phyloP scores from a whole-genome alignment of 192 early-diverging fungal species.

The Pilaira anomala region DNA sequence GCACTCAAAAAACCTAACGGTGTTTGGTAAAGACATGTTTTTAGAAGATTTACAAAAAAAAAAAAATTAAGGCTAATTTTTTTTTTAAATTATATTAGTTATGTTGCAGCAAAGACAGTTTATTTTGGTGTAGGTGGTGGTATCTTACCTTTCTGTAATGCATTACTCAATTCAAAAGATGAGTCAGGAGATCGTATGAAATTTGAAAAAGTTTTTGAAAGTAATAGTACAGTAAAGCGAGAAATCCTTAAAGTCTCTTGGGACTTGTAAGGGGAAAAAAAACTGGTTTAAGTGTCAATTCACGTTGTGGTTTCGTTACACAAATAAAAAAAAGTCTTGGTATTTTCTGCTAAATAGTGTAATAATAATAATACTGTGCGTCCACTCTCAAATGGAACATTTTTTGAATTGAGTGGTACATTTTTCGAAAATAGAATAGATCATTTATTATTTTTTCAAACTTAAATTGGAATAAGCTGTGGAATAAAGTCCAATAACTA shows the following conservation, averaged over 20 bases:
- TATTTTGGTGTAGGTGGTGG: constrained; percentile 96
- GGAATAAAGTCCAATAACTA: too few species aligned
- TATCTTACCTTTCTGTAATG: constrained; percentile 66
- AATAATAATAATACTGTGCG: too few species aligned
- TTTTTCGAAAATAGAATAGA: too few species aligned
- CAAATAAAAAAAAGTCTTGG: not conserved
- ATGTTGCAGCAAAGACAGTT: constrained; percentile 86
- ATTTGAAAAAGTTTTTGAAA: constrained; percentile 30
- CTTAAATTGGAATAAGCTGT: too few species aligned
- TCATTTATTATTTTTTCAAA: too few species aligned
- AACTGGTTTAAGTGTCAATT: not conserved
- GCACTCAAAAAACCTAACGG: constrained; percentile 48
- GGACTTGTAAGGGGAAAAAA: constrained; percentile 23
- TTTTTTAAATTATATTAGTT: constrained; percentile 33
- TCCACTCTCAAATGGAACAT: too few species aligned
- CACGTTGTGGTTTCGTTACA: not conserved
- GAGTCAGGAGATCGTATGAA: constrained; percentile 29
- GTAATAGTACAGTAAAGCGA: constrained; percentile 38
- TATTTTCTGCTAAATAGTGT: too few species aligned
- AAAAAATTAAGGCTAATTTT: not conserved
- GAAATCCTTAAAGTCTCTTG: constrained; percentile 37
- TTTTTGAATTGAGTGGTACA: too few species aligned
- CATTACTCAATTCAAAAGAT: constrained; percentile 48
- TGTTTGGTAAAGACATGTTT: constrained; percentile 46
- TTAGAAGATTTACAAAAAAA: not conserved